phyloP scores from a whole-genome alignment of 2,329 filamentous ascomycete genomes.

The Fusarium anguioides region DNA sequence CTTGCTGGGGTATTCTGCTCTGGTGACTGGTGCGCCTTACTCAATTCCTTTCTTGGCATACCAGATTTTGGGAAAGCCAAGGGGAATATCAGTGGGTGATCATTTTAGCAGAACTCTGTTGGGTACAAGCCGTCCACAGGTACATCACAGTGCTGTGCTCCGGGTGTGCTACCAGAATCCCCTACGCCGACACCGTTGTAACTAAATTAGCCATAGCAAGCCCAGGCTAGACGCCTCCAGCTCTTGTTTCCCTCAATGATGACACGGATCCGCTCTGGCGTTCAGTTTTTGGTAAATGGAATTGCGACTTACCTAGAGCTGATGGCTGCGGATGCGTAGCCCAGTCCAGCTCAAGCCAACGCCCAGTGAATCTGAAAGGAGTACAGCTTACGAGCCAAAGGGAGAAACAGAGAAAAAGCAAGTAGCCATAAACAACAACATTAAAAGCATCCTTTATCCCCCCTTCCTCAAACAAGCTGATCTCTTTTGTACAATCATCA shows the following conservation, averaged over 20 bases:
- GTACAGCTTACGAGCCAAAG: background rate
- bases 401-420: constrained; percentile 13
- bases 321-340: background rate
- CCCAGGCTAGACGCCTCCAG: background rate
- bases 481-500: constrained; percentile 27
- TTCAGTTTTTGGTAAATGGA: constrained; percentile 20
- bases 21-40: constrained; percentile 21
- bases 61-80: constrained; percentile 10
- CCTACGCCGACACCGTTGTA: constrained; percentile 19
- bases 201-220: constrained; percentile 16
- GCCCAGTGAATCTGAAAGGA: constrained; percentile 2
- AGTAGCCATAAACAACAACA: constrained; percentile 6
- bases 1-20: constrained; percentile 3
- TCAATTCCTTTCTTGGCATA: constrained; percentile 22
- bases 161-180: background rate
- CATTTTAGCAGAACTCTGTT: constrained; percentile 3
- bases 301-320: background rate
- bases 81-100: constrained; percentile 7
- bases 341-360: background rate
- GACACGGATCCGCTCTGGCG: constrained; percentile 29
- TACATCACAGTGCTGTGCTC: background rate
- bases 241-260: constrained; percentile 17
- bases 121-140: background rate
- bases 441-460: constrained; percentile 16
- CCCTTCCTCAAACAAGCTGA: constrained; percentile 5